Percentiles rank a stretch among this genome's conserved stretches.
Evolutionary conservation across 2,329 filamentous ascomycete genomes (phyloP).

Genomic region (Lachnellula occidentalis): DNA sequence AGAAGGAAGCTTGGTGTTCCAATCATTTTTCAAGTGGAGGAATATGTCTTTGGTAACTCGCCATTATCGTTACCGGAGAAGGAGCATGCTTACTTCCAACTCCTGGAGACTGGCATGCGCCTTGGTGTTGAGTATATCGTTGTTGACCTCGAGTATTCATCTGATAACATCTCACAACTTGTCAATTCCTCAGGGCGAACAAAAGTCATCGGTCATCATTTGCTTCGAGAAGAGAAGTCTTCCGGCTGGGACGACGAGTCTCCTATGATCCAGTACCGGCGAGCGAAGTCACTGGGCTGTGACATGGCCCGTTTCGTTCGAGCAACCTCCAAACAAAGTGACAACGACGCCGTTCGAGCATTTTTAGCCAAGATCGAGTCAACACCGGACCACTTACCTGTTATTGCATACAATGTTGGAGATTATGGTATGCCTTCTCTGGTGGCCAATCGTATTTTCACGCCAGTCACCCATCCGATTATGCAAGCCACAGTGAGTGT

Average conservation of each 20-base stretch:
- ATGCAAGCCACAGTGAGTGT: constrained; percentile 48
- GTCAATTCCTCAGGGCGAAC: constrained; percentile 44
- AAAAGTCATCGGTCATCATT: constrained; percentile 48
- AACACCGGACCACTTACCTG: constrained; percentile 23
- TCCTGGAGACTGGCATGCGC: constrained; percentile 59
- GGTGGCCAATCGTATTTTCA: constrained; percentile 52
- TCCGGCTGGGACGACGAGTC: constrained; percentile 44
- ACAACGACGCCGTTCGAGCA: constrained; percentile 38
- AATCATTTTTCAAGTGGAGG: constrained; percentile 53
- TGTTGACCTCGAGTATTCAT: constrained; percentile 52
- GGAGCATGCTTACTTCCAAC: constrained; percentile 44
- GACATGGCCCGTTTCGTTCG: constrained; percentile 52
- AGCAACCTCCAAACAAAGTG: constrained; percentile 42
- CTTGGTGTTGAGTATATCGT: constrained; percentile 61
- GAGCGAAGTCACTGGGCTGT: constrained; percentile 46
- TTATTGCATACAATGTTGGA: constrained; percentile 52
- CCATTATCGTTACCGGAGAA: constrained; percentile 19
- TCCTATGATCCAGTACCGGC: constrained; percentile 44
- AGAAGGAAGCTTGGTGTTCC: constrained; percentile 51
- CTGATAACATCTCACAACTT: constrained; percentile 40
- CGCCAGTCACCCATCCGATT: constrained; percentile 49
- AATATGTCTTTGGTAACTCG: constrained; percentile 31
- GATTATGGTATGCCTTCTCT: constrained; percentile 48
- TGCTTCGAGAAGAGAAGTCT: constrained; percentile 30
- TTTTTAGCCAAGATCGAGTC: constrained; percentile 26